Evolutionary conservation across 2,329 filamentous ascomycete species (phyloP).

Genomic region (Monosporascus ibericus): DNA sequence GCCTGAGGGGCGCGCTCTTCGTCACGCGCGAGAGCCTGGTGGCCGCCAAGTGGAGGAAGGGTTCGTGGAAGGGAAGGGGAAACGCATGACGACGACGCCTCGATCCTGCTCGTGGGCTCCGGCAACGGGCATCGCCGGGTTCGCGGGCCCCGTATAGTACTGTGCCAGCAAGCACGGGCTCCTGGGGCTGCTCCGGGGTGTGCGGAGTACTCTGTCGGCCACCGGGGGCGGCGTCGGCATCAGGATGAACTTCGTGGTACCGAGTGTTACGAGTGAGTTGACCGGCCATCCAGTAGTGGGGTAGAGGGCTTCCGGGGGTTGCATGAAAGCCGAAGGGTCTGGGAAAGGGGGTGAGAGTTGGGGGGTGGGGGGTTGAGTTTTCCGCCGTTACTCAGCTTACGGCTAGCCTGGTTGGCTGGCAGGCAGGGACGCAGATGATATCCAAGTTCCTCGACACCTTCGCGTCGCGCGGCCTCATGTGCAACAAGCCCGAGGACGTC

Average conservation of each 20-base stretch:
- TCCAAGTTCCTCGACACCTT: not conserved
- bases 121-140: not conserved
- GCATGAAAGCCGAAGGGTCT: no score
- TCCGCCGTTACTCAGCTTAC: not conserved
- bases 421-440: slow-evolving; percentile 1
- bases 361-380: not conserved
- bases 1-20: not conserved
- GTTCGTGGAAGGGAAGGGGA: not conserved
- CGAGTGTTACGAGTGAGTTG: not conserved
- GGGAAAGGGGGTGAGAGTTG: not conserved
- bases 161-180: slow-evolving; percentile 1
- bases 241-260: slow-evolving; percentile 1
- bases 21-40: not conserved
- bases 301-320: no score
- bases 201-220: not conserved
- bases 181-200: slow-evolving; percentile 2
- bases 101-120: slow-evolving; percentile 1
- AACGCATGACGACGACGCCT: not conserved
- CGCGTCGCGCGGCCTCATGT: not conserved
- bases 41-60: not conserved
- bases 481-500: slow-evolving; percentile 1
- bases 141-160: not conserved
- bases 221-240: not conserved
- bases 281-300: not conserved
- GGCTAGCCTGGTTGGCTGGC: no score